Conservation (phyloP, 1,284 basidiomycete genomes). For the Malassezia caprae region DNA sequence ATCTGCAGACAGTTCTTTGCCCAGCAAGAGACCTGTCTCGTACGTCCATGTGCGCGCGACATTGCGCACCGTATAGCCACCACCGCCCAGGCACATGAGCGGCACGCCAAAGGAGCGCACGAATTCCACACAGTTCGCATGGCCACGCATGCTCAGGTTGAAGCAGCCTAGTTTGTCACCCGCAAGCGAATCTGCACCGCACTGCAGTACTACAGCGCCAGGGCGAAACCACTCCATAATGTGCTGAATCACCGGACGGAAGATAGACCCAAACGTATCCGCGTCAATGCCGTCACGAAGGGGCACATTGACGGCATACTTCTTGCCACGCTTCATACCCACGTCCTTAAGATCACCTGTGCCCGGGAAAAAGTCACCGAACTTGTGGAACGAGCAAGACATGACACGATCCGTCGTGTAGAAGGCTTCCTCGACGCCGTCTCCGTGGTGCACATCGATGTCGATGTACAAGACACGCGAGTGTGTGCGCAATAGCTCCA, state of each 20-base stretch:
- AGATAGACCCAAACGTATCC: conserved; percentile 60
- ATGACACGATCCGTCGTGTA: conserved; percentile 94
- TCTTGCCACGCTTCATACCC: conserved; percentile 73
- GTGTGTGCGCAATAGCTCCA: conserved; percentile 53
- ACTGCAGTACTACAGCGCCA: conserved; percentile 81
- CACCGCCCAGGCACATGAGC: conserved; percentile 82
- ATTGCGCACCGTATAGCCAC: conserved; percentile 86
- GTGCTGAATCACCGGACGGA: conserved; percentile 58
- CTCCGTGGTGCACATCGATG: conserved; percentile 95
- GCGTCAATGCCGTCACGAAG: conserved; percentile 88
- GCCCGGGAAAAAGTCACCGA: conserved; percentile 93
- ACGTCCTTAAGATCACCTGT: conserved; percentile 62
- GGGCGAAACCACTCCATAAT: conserved; percentile 85
- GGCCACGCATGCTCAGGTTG: conserved; percentile 85
- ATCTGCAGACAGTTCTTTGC: conserved; percentile 65
- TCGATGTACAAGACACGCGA: conserved; percentile 92
- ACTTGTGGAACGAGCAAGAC: conserved; percentile 86
- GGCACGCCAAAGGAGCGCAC: conserved; percentile 75
- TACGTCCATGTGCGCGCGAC: conserved; percentile 91
- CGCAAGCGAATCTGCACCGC: conserved; percentile 86
- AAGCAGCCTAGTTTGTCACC: conserved; percentile 95
- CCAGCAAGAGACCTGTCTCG: conserved; percentile 87
- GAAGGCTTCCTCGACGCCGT: conserved; percentile 97
- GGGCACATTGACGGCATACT: conserved; percentile 87
- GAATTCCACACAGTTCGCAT: conserved; percentile 81